Evolutionary conservation across 2,329 filamentous ascomycete species (phyloP).

Genomic region (Alternaria arbusti): DNA sequence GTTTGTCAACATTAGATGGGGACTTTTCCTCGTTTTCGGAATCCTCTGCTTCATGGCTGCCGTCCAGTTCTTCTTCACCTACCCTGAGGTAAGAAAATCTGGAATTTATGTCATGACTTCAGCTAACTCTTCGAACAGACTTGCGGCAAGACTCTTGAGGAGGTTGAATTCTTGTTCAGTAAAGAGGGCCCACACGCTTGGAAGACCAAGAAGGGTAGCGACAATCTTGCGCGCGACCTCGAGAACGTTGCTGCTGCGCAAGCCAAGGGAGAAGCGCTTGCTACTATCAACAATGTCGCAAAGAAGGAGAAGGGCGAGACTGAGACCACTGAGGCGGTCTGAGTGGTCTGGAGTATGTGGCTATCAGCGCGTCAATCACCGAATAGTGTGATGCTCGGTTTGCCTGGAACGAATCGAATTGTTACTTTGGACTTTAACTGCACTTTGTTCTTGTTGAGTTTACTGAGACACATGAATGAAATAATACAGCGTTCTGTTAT

Average conservation of each 20-base stretch:
- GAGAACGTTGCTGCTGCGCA: slow-evolving; percentile 31
- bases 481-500: neutral
- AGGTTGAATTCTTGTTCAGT: slow-evolving; percentile 74
- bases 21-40: slow-evolving; percentile 77
- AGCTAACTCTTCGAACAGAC: slow-evolving; percentile 51
- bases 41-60: slow-evolving; percentile 72
- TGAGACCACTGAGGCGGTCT: slow-evolving; percentile 11
- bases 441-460: neutral
- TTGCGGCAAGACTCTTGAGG: slow-evolving; percentile 75
- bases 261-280: slow-evolving; percentile 32
- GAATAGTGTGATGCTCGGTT: neutral
- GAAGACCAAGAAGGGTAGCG: slow-evolving; percentile 52
- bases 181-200: slow-evolving; percentile 63
- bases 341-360: neutral
- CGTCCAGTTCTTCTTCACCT: slow-evolving; percentile 70
- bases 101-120: too few species aligned
- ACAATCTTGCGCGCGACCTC: slow-evolving; percentile 34
- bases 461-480: neutral
- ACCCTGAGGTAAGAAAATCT: slow-evolving; percentile 59
- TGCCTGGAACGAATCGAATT: neutral
- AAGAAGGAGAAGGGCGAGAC: slow-evolving; percentile 23
- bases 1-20: slow-evolving; percentile 64
- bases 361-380: neutral
- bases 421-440: neutral
- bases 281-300: slow-evolving; percentile 27